Base-by-base conservation (phyloP, 2,329 filamentous ascomycete species). In the Phaeosphaeriaceae sp. region DNA sequence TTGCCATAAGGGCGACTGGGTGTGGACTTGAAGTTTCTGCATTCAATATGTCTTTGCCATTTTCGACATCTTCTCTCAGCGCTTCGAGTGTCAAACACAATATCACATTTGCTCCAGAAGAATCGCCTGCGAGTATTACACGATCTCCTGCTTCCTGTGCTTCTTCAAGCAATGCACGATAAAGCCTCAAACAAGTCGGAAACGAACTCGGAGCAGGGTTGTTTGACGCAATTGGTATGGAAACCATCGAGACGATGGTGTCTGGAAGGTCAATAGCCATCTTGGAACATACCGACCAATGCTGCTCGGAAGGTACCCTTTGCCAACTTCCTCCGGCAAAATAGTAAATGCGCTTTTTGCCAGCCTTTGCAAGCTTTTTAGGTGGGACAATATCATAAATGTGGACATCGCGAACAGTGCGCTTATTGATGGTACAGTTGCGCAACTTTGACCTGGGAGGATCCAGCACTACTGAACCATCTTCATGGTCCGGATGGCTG, bases 241-340 rank as follows among this genome's bases (percentile, higher is more conserved):
- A 81, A 1, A 85, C 68, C 1, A 85, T 54, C 0, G 74, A 78
- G 2, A 84, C 67, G 3, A 63, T 70, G 0, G 75, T 75, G 5
- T 73, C 64, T 0, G 73, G 67, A 3, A 83, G 51, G 1, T 75
- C 62, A 2, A 66, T 63, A 0, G 75, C 75, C 4, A 85, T 64
- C 44, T 80, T 75, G 0, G 77, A 71, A 42, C 76, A 73, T 6
- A 84, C 66, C 5, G 73, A 73, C 81, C 82, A 85, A 52, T 85
- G 83, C 39, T 81, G 73, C 0, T 66, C 56, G 3, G 74, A 76
- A 0, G 83, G 77, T 0, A 79, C 79, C 54, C 72, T 72, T 50
- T 81, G 80, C 78, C 83, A 85, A 3, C 80, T 81, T 6, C 83
- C 83, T 1, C 83, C 83, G 0, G 75, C 74, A 53, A 83, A 83